Conservation (phyloP, 2,329 filamentous ascomycete genomes). For the Cercospora beticola region DNA sequence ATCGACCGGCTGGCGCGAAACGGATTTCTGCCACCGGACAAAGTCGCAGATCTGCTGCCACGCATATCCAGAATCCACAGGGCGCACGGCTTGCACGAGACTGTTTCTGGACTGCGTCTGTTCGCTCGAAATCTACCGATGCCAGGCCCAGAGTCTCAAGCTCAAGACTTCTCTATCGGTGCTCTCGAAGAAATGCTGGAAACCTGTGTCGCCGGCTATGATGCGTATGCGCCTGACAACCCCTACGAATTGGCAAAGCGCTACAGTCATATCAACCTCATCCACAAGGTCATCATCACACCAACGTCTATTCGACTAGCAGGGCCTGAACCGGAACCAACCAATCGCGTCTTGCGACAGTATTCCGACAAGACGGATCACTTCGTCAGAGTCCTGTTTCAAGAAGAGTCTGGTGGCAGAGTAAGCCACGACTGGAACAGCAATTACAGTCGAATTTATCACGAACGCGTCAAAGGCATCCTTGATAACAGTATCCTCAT, state of each 20-base stretch:
- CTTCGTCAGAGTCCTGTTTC: slow-evolving; percentile 71
- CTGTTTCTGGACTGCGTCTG: slow-evolving; percentile 52
- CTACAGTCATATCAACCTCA: slow-evolving; percentile 37
- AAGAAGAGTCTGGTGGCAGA: slow-evolving; percentile 69
- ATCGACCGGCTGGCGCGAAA: slow-evolving; percentile 64
- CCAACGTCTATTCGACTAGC: slow-evolving; percentile 44
- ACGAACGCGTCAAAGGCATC: slow-evolving; percentile 60
- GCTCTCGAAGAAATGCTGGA: slow-evolving; percentile 46
- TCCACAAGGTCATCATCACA: slow-evolving; percentile 42
- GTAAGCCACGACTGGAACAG: slow-evolving; percentile 57
- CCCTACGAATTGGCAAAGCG: slow-evolving; percentile 37
- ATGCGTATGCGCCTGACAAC: slow-evolving; percentile 28
- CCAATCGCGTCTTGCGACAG: slow-evolving; percentile 69
- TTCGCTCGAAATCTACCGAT: slow-evolving; percentile 54
- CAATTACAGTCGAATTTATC: slow-evolving; percentile 54
- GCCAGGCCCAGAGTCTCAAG: slow-evolving; percentile 53
- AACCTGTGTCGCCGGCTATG: slow-evolving; percentile 44
- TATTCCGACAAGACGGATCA: slow-evolving; percentile 59
- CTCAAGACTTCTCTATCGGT: slow-evolving; percentile 42
- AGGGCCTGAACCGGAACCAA: slow-evolving; percentile 59
- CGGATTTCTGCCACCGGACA: slow-evolving; percentile 59
- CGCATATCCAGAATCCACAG: slow-evolving; percentile 42
- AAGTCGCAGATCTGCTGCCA: slow-evolving; percentile 50
- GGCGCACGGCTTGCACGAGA: slow-evolving; percentile 27
- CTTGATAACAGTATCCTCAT: slow-evolving; percentile 62